Evolutionary conservation across 1,284 basidiomycete genomes (phyloP).

Genomic region (Schizophyllum amplum): DNA sequence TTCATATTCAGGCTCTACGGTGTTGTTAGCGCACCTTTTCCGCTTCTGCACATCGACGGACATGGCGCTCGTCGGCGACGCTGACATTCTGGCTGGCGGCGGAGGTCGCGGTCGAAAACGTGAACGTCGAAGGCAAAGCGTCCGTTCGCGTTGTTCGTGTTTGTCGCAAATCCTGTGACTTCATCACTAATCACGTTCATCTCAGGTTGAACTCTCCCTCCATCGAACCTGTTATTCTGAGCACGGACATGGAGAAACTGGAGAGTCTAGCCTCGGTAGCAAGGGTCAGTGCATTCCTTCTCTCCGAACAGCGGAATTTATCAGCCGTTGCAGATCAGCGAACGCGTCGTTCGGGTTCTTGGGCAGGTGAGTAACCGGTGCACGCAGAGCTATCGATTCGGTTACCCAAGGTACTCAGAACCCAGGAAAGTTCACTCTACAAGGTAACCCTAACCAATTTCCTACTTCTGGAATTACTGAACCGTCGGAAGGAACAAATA

Average conservation of each 20-base stretch:
- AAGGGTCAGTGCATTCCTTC: slow-evolving; percentile 31
- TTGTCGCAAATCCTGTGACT: neutral
- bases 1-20: neutral
- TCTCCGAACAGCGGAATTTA: neutral
- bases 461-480: slow-evolving; percentile 1
- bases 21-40: slow-evolving; percentile 17
- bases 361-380: slow-evolving; percentile 49
- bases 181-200: neutral
- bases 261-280: slow-evolving; percentile 43
- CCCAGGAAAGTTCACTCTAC: slow-evolving; percentile 85
- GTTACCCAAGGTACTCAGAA: slow-evolving; percentile 42
- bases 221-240: neutral
- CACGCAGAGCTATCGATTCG: neutral
- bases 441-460: slow-evolving; percentile 42
- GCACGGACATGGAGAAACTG: slow-evolving; percentile 31
- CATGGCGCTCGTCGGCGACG: neutral
- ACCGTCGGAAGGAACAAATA: slow-evolving; percentile 70
- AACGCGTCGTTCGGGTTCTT: slow-evolving; percentile 54
- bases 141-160: neutral
- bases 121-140: neutral
- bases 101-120: neutral
- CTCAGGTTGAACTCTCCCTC: neutral
- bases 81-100: neutral
- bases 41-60: slow-evolving; percentile 10
- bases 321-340: slow-evolving; percentile 41